Base-by-base conservation (phyloP, 805 yeast species). In the Saccharomycopsis vini region DNA sequence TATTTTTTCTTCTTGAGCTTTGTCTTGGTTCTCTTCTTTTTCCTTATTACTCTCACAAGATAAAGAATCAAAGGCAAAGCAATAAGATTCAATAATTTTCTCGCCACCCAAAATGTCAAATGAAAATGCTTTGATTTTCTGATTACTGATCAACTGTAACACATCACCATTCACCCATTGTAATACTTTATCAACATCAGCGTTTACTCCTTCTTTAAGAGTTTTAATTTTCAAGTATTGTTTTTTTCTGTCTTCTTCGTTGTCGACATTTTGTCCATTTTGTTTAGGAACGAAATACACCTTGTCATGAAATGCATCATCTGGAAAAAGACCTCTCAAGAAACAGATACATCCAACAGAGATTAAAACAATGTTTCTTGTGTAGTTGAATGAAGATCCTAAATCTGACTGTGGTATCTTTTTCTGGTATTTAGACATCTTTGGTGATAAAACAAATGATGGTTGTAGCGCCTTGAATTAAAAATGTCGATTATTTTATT, bases 261-360 rank as follows among this genome's bases (percentile, higher is more conserved):
- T 51, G 42, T 32, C 59, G n/a, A 60, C 36, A 52, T 54, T 20
- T 50, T 50, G 22, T 57, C 60, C 28, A 57, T 57, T 37, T 62
- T 62, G n/a, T 18, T 57, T 60, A 1, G 70, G 69, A 3, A 64
- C 50, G 31, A 36, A 36, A 22, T 42, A 42, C 19, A 37, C 26
- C 20, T 36, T 32, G 21, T 76, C 80, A 22, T 62, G 62, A 54
- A 73, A 78, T 52, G 63, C 66, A 10, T 67, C 72, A 48, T 77
- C 81, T 5, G 73, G 73, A 47, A 78, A 77, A 18, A 78, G 58
- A 1, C 79, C 77, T 46, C 83, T 62, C 13, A 77, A 57, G 51
- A 67, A 78, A 2, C 79, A 69, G 22, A 78, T 60, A 52, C 81
- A 75, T 1, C 81, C 78, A 50, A 77, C 62, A 0, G 79, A 67